A percentile compares a stretch with the other conserved stretches of the same genome.
These are phyloP conservation scores for Aspergillus felis DNA, from an alignment of 2,329 filamentous ascomycete species.

Conservation along the genomic window DNA sequence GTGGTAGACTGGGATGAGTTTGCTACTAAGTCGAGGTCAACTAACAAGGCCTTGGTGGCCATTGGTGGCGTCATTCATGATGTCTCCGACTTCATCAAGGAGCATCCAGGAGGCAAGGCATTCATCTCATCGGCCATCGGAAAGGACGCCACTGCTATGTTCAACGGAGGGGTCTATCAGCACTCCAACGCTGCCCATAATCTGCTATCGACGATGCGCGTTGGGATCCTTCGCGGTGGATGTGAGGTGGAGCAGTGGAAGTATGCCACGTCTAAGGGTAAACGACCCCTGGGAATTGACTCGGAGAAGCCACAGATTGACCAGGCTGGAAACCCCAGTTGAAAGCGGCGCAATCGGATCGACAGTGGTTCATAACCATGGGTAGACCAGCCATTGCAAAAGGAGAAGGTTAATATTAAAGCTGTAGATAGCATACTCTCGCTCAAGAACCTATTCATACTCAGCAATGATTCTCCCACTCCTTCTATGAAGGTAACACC, in stretches of 20 bases:
- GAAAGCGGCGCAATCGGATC: neutral
- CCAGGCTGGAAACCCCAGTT: neutral
- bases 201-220: constrained; percentile 75
- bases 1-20: constrained; percentile 81
- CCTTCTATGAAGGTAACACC: neutral
- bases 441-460: neutral
- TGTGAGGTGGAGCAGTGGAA: neutral
- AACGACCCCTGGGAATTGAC: neutral
- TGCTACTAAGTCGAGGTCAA: constrained; percentile 60
- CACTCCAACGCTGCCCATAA: constrained; percentile 85
- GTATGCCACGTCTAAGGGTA: neutral
- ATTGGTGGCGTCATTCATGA: constrained; percentile 80
- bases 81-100: constrained; percentile 71
- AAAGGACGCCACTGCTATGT: constrained; percentile 81
- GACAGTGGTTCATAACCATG: neutral
- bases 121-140: constrained; percentile 74
- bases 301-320: neutral
- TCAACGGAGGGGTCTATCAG: constrained; percentile 81
- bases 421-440: neutral
- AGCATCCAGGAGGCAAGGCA: constrained; percentile 77
- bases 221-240: constrained; percentile 44
- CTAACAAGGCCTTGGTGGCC: constrained; percentile 65
- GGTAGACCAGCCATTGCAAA: neutral
- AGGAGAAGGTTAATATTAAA: neutral
- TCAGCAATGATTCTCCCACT: neutral